Conservation (phyloP, 352 stramenopile genomes). For the Globisporangium barbulae region DNA sequence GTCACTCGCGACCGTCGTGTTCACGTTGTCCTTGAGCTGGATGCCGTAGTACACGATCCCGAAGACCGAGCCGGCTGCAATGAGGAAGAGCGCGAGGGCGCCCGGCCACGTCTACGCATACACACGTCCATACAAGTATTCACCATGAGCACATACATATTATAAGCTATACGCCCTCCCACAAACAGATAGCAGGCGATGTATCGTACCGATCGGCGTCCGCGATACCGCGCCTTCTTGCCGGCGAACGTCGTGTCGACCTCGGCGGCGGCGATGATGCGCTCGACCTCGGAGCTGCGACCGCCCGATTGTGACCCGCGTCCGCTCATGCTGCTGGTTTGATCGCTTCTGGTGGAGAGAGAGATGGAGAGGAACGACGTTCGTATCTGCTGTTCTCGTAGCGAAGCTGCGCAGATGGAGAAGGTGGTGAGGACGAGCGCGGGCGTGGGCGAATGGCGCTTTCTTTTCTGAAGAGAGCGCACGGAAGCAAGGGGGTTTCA, state of each 20-base stretch:
- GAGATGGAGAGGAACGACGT: not conserved
- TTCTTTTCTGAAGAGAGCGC: not conserved
- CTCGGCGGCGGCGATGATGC: constrained; percentile 75
- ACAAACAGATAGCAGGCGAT: not conserved
- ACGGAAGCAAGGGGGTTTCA: not conserved
- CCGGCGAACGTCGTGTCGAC: constrained; percentile 78
- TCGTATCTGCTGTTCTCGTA: not conserved
- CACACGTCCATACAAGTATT: not conserved
- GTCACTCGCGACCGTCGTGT: constrained; percentile 42
- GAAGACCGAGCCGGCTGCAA: constrained; percentile 53
- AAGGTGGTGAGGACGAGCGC: not conserved
- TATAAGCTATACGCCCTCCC: too few species aligned
- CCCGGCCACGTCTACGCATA: constrained; percentile 67
- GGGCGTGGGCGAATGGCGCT: not conserved
- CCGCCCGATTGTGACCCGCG: constrained; percentile 43
- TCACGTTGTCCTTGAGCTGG: constrained; percentile 56
- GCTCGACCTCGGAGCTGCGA: constrained; percentile 75
- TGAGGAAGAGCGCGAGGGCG: constrained; percentile 56
- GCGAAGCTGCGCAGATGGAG: not conserved
- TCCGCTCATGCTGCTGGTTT: constrained; percentile 22
- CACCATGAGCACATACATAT: not conserved
- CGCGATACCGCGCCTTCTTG: constrained; percentile 73
- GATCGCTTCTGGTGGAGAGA: not conserved
- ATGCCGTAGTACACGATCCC: constrained; percentile 79
- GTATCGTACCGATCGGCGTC: constrained; percentile 53